phyloP scores from a whole-genome alignment of 345 rosid genomes.

The Corchorus olitorius region DNA sequence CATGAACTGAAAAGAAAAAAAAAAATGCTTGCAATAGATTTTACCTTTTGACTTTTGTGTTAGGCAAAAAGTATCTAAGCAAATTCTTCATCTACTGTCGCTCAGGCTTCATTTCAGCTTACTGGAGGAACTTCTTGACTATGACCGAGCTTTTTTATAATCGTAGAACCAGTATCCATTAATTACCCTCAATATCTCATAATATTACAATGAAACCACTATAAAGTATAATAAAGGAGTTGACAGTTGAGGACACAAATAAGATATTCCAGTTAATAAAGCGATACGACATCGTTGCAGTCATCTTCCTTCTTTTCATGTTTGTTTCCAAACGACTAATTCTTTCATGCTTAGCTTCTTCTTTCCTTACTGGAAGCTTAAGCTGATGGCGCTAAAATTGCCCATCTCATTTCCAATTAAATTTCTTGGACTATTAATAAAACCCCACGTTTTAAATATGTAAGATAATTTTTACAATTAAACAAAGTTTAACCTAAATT shows the following conservation, averaged over 20 bases:
- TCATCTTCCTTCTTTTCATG: background rate
- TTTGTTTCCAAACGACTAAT: no score
- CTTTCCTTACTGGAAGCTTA: background rate
- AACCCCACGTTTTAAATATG: no score
- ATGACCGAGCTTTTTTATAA: background rate
- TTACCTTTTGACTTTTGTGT: background rate
- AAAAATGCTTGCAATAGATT: background rate
- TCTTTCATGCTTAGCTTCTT: background rate
- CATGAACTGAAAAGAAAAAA: background rate
- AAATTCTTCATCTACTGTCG: background rate
- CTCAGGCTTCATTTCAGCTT: constrained; percentile 7
- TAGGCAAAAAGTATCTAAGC: background rate
- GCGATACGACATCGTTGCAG: background rate
- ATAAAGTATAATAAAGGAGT: background rate
- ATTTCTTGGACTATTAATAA: no score
- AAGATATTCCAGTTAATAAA: background rate
- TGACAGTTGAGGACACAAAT: background rate
- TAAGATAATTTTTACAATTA: no score
- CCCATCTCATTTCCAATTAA: constrained; percentile 56
- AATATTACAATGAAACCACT: constrained; percentile 17
- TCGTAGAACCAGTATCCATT: background rate
- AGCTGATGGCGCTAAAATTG: constrained; percentile 65
- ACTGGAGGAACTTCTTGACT: background rate
- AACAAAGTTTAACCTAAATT: no score
- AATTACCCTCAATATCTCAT: background rate